Evolutionary conservation across 768 basidiomycete species (phyloP).

Genomic region (Mycena venus): DNA sequence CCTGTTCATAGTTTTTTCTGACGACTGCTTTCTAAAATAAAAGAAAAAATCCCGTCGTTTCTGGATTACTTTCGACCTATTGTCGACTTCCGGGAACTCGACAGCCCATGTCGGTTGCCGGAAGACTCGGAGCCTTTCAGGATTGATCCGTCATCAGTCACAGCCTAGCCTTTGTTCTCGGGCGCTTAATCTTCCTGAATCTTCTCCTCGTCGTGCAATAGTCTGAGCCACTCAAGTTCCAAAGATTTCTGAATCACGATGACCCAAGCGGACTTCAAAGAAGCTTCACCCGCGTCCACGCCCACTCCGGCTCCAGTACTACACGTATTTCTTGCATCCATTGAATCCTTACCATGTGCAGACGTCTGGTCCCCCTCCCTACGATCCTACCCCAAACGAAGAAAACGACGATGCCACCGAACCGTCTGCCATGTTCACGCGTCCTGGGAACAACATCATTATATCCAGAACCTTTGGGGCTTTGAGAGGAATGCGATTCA

Average conservation of each 20-base stretch:
- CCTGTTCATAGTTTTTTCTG: no score
- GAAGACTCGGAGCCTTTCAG: no score
- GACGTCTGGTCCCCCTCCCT: neutral
- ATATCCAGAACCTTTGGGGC: neutral
- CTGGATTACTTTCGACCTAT: no score
- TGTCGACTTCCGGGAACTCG: no score
- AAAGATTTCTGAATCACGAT: neutral
- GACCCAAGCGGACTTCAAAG: conserved; percentile 3
- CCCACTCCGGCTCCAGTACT: neutral
- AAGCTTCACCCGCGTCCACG: neutral
- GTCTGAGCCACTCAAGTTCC: no score
- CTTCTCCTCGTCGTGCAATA: no score
- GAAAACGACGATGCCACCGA: neutral
- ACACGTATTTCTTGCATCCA: neutral
- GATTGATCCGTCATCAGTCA: no score
- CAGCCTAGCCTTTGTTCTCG: no score
- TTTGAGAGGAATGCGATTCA: neutral
- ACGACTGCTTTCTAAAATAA: no score
- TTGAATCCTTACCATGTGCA: neutral
- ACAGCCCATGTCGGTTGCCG: no score
- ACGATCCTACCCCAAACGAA: neutral
- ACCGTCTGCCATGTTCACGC: neutral
- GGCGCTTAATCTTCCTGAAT: no score
- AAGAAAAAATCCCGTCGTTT: no score
- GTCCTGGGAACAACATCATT: conserved; percentile 9